These are phyloP conservation scores for Pilaira anomala DNA, from an alignment of 192 early-diverging fungal genomes.

Conservation along the genomic window DNA sequence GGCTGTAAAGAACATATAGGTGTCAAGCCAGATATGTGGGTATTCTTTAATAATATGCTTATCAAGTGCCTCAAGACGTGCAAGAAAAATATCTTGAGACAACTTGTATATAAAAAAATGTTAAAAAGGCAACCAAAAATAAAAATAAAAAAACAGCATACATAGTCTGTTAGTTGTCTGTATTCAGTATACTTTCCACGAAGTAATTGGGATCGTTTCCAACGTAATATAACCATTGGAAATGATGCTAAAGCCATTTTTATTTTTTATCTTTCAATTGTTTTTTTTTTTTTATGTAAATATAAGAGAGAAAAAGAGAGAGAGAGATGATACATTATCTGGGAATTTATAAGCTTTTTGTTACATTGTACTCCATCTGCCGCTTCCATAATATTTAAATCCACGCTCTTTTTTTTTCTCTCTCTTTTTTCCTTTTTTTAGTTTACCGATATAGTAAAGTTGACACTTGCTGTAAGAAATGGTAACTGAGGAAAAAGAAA, in stretches of 20 bases:
- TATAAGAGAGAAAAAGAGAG: background rate
- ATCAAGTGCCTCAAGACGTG: slow-evolving; percentile 7
- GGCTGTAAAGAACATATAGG: slow-evolving; percentile 11
- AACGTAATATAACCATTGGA: slow-evolving; percentile 7
- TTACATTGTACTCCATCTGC: background rate
- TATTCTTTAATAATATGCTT: background rate
- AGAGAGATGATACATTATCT: slow-evolving; percentile 10
- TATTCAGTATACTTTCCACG: background rate
- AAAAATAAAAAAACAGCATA: background rate
- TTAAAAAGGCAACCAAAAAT: background rate
- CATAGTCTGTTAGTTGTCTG: slow-evolving; percentile 7
- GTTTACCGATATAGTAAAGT: no score
- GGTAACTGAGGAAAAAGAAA: background rate
- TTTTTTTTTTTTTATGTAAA: slow-evolving; percentile 6
- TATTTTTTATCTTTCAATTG: background rate
- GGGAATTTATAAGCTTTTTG: background rate
- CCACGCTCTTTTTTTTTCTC: no score
- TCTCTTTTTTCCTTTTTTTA: no score
- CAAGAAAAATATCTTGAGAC: slow-evolving; percentile 8
- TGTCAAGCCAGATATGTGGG: slow-evolving; percentile 16
- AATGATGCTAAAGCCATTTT: slow-evolving; percentile 16
- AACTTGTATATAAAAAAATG: background rate
- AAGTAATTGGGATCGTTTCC: background rate
- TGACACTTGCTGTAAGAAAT: background rate
- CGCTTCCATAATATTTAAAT: no score